Evolutionary conservation across 108 stramenopile genomes (phyloP), one percentile per base, ranked within the genome.

Genomic region (Cyclotella baltica): DNA sequence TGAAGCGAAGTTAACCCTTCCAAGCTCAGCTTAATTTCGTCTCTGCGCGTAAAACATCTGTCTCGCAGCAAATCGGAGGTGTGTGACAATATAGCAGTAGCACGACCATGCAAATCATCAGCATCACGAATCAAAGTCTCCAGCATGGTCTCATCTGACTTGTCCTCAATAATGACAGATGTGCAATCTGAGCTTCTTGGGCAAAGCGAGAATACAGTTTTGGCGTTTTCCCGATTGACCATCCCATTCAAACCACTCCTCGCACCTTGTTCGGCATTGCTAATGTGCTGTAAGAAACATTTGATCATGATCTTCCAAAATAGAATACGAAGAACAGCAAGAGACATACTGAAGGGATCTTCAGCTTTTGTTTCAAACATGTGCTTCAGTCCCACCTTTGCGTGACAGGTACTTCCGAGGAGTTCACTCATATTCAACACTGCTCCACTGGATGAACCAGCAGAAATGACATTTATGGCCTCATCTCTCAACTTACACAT

Each of bases 101-200:
- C 70, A 23, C 37, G 69, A 27, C 9, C 31, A 57, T 88, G 79
- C 20, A 79, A 40, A 10, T 56, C 71, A n/a, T 82, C 72, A 20
- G 79, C 92, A 59, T 86, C 81, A n/a, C 67, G 65, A 25, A 91
- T 78, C 38, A 88, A 46, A 35, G 56, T 15, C 27, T 79, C 50
- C 0, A 86, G 67, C 62, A 23, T 67, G 28, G 23, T 13, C n/a
- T 73, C 37, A 27, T 73, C 67, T 22, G 18, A 33, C 52, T 72
- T 83, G 52, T 69, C 75, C 19, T 80, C 76, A 31, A 85, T 34
- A 29, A 62, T 35, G n/a, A 5, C 5, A 56, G 46, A 33, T 33
- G 31, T 51, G 37, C 30, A 20, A 38, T 33, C 18, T 40, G 62
- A 35, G 27, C 30, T 36, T 16, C 31, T 15, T 1, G 70, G 70